Base-by-base conservation (phyloP, 2,329 filamentous ascomycete genomes). In the Botrytis porri region DNA sequence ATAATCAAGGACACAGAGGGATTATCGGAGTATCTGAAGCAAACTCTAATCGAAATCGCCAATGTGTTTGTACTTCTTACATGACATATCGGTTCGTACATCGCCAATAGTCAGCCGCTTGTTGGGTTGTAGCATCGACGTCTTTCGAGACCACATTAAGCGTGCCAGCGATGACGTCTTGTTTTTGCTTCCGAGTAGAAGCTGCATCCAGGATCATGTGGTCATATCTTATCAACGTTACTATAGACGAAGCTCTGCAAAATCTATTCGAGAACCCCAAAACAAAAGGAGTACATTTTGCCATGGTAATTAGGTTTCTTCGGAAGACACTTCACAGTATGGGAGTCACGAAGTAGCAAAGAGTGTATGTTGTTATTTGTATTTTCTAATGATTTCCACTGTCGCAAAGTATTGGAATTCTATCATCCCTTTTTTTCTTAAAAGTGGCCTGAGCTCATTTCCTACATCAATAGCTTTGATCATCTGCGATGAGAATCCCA, bases 321-420 rank as follows among this genome's bases (percentile, higher is more conserved):
- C 41, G 7, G 63, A 65, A 9, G 63, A 41, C 63, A 65, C 20
- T 29, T 65, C 43, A 65, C 63, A 18, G 0, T 65, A 22, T 65
- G 63, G 63, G 1, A 5, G 3, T 9, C 14, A 29, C n/a, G 25
- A 25, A n/a, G 0, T 3, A 7, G 12, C 25, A 0, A 16, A 51
- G 5, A 16, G 22, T 14, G 48, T 54, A 54, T n/a, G 48, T 51
- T 51, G 10, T 48, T 10, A 48, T 48, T 48, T 48, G 12, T 5
- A 0, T 14, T 14, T n/a, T n/a, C 3, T 4, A n/a, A n/a, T 51
- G 10, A n/a, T n/a, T 5, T 14, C 12, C 5, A 51, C 6, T n/a
- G 48, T n/a, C 25, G 16, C 12, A 54, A 7, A n/a, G 48, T 6
- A 51, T 5, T 12, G 4, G 1, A 7, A 0, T 54, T n/a, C 48